Evolutionary conservation across 2,329 filamentous ascomycete species (phyloP).

Genomic region (Aspergillus sergii): DNA sequence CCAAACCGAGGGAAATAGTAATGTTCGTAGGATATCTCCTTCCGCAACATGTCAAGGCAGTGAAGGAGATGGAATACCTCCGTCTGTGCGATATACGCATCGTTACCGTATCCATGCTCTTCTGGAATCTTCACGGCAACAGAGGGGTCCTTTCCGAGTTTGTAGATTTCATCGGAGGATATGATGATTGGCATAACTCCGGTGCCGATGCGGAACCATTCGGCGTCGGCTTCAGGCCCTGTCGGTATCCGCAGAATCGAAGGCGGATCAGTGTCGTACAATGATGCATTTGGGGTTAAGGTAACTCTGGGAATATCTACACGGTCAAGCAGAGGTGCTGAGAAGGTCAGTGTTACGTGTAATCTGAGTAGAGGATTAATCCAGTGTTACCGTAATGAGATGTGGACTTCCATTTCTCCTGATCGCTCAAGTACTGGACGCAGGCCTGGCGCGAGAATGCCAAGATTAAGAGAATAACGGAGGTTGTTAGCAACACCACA

Average conservation of each 20-base stretch:
- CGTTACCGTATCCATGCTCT: background rate
- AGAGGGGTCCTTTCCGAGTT: slow-evolving; percentile 6
- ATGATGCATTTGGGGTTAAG: background rate
- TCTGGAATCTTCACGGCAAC: slow-evolving; percentile 2
- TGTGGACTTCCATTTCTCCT: slow-evolving; percentile 7
- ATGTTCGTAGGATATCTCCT: slow-evolving; percentile 7
- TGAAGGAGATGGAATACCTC: slow-evolving; percentile 10
- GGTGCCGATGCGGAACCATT: slow-evolving; percentile 4
- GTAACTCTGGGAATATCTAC: background rate
- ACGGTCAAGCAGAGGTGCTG: slow-evolving; percentile 6
- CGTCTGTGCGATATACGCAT: slow-evolving; percentile 6
- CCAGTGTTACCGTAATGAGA: background rate
- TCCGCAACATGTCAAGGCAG: slow-evolving; percentile 7
- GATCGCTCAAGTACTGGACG: background rate
- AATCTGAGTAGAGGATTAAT: no score
- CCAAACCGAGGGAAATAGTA: slow-evolving; percentile 2
- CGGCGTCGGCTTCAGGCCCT: slow-evolving; percentile 4
- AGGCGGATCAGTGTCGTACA: slow-evolving; percentile 3
- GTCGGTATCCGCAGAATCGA: background rate
- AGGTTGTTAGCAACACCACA: background rate
- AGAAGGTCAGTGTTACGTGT: background rate
- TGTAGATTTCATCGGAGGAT: background rate
- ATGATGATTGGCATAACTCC: slow-evolving; percentile 6
- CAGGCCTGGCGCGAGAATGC: background rate
- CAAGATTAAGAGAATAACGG: background rate